phyloP scores from a whole-genome alignment of 2,329 filamentous ascomycete species.

The Myriangium duriaei region DNA sequence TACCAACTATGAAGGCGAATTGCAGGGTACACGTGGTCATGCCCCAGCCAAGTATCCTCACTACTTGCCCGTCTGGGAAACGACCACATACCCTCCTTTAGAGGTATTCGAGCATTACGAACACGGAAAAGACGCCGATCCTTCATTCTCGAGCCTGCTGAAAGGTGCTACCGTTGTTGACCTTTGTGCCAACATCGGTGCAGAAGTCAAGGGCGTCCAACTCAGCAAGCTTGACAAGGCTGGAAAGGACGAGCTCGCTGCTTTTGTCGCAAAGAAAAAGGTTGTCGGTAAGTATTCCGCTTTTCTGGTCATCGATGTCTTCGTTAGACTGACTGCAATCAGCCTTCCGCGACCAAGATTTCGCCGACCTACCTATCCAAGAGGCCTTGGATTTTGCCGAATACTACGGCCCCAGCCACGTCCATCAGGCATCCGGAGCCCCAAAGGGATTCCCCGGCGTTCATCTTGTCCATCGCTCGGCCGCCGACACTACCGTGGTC shows the following conservation, averaged over 20 bases:
- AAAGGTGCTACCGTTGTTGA: slow-evolving; percentile 40
- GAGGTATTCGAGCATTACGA: slow-evolving; percentile 61
- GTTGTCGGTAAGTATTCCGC: slow-evolving; percentile 56
- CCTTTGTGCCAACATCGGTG: slow-evolving; percentile 61
- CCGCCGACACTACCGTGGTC: slow-evolving; percentile 46
- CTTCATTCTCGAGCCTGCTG: slow-evolving; percentile 56
- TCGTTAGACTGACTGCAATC: background rate
- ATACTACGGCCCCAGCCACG: slow-evolving; percentile 72
- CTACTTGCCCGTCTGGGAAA: slow-evolving; percentile 38
- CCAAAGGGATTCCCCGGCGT: slow-evolving; percentile 62
- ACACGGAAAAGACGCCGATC: slow-evolving; percentile 63
- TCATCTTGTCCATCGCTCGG: slow-evolving; percentile 65
- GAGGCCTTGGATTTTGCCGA: slow-evolving; percentile 56
- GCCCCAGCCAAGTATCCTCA: slow-evolving; percentile 52
- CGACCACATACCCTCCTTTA: slow-evolving; percentile 46
- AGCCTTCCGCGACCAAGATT: slow-evolving; percentile 63
- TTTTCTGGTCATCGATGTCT: too few species aligned
- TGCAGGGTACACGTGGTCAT: slow-evolving; percentile 41
- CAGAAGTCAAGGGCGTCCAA: slow-evolving; percentile 59
- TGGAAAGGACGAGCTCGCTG: slow-evolving; percentile 65
- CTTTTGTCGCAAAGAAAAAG: slow-evolving; percentile 63
- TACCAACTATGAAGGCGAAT: slow-evolving; percentile 38
- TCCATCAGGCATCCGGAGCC: slow-evolving; percentile 66
- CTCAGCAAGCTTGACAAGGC: slow-evolving; percentile 53
- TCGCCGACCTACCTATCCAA: slow-evolving; percentile 51